Conservation (phyloP, 495 filamentous ascomycete genomes). For the Penicillium simplicissimum region DNA sequence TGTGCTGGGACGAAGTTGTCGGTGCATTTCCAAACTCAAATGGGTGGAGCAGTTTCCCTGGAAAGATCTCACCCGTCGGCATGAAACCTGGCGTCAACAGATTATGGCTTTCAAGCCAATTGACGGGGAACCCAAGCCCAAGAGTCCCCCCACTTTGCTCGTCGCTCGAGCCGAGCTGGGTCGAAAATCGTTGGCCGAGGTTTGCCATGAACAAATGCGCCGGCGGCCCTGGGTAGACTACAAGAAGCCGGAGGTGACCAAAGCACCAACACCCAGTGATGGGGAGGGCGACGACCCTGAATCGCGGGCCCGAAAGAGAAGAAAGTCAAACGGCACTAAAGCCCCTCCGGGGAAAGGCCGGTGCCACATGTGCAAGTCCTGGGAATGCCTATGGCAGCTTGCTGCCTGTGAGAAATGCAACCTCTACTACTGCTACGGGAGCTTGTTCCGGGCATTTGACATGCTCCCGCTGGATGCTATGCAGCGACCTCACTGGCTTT, state of each 20-base stretch:
- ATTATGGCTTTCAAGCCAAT: slow-evolving; percentile 67
- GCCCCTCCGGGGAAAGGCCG: slow-evolving; percentile 42
- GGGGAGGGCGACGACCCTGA: slow-evolving; percentile 31
- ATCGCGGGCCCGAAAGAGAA: slow-evolving; percentile 44
- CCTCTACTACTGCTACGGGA: slow-evolving; percentile 82
- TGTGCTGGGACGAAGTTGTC: slow-evolving; percentile 87
- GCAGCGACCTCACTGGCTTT: slow-evolving; percentile 79
- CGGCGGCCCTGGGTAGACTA: slow-evolving; percentile 66
- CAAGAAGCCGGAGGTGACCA: slow-evolving; percentile 36
- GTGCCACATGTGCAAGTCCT: slow-evolving; percentile 81
- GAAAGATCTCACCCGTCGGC: slow-evolving; percentile 71
- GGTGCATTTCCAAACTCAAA: slow-evolving; percentile 75
- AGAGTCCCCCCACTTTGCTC: slow-evolving; percentile 58
- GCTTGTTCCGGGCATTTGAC: slow-evolving; percentile 85
- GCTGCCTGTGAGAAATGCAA: slow-evolving; percentile 74
- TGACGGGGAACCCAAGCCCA: slow-evolving; percentile 46
- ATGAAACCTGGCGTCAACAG: slow-evolving; percentile 78
- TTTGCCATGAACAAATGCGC: slow-evolving; percentile 85
- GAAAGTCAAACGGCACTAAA: slow-evolving; percentile 47
- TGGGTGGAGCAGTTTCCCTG: slow-evolving; percentile 95
- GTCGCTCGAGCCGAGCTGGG: slow-evolving; percentile 60
- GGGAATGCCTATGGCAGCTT: slow-evolving; percentile 78
- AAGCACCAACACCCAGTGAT: slow-evolving; percentile 10
- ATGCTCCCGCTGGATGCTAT: slow-evolving; percentile 75
- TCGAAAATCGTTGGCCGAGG: slow-evolving; percentile 79